Conservation (phyloP, 306 rosid genomes). For the Chamaecrista fasciculata region DNA sequence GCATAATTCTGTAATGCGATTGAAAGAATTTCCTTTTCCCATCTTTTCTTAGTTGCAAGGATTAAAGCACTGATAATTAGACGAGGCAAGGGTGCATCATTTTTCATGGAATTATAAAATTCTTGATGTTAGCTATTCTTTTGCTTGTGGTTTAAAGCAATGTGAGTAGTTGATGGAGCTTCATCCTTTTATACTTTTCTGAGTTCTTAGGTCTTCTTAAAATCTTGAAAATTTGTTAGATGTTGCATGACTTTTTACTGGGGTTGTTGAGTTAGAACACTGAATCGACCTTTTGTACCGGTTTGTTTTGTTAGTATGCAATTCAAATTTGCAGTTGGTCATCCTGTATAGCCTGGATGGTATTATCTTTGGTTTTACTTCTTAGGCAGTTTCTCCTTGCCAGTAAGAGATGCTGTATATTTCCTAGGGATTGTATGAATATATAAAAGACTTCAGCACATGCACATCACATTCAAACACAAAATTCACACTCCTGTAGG, state of each 20-base stretch:
- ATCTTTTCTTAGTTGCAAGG: conserved; percentile 34
- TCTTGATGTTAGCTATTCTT: conserved; percentile 41
- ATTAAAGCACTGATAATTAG: conserved; percentile 31
- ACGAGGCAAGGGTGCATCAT: conserved; percentile 38
- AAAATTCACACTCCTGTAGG: not conserved
- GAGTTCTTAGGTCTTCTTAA: conserved; percentile 34
- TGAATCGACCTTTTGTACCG: conserved; percentile 14
- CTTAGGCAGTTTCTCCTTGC: not conserved
- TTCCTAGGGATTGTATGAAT: not conserved
- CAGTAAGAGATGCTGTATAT: not conserved
- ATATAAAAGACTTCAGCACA: not conserved
- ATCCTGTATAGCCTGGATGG: not conserved
- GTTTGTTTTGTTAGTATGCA: conserved; percentile 5
- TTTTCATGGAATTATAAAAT: conserved; percentile 40
- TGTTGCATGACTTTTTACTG: conserved; percentile 14
- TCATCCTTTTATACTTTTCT: conserved; percentile 31
- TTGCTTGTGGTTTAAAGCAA: conserved; percentile 24
- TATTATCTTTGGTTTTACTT: not conserved
- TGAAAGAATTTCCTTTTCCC: conserved; percentile 30
- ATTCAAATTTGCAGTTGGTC: not conserved
- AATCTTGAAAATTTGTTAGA: conserved; percentile 26
- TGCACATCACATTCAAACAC: not conserved
- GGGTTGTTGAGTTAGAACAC: conserved; percentile 24
- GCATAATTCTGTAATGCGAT: conserved; percentile 33
- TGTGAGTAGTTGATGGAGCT: conserved; percentile 33